Percentiles rank a stretch among this genome's conserved stretches.
Conservation (phyloP, 495 filamentous ascomycete species). For the Friedmanniomyces simplex region DNA sequence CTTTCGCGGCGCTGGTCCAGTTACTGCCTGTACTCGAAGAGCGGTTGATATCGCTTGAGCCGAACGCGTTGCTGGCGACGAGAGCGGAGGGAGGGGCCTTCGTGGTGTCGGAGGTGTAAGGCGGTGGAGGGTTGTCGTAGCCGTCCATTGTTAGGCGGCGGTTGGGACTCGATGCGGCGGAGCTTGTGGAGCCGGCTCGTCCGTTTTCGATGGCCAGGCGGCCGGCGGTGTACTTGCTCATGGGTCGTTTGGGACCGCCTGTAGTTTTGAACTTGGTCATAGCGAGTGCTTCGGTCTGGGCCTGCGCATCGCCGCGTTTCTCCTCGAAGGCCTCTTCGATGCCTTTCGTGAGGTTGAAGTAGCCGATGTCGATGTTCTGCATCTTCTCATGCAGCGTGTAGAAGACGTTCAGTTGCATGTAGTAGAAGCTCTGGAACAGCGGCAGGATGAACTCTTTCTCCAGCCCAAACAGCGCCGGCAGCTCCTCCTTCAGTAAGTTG, state of each 20-base stretch:
- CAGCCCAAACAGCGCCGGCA: conserved; percentile 84
- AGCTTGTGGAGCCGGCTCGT: conserved; percentile 5
- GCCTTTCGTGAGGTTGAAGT: conserved; percentile 85
- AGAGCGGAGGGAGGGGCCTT: neutral
- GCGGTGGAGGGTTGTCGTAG: conserved; percentile 58
- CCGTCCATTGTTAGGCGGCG: conserved; percentile 38
- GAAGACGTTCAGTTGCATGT: conserved; percentile 99
- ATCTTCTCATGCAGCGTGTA: conserved; percentile 97
- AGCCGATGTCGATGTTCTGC: conserved; percentile 92
- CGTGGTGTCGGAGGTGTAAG: conserved; percentile 43
- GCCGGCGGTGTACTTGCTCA: conserved; percentile 34
- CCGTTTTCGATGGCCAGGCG: conserved; percentile 30
- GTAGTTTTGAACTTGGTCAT: conserved; percentile 86
- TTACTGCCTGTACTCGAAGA: conserved; percentile 49
- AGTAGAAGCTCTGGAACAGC: conserved; percentile 98
- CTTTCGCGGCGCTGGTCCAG: conserved; percentile 55
- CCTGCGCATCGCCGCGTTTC: conserved; percentile 79
- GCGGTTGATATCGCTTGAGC: conserved; percentile 33
- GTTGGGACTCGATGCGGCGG: conserved; percentile 10
- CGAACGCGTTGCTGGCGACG: conserved; percentile 15
- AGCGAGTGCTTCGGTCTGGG: conserved; percentile 64
- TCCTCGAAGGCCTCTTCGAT: conserved; percentile 80
- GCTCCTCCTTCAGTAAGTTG: conserved; percentile 86
- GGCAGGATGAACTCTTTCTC: conserved; percentile 95
- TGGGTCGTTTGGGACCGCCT: conserved; percentile 51